A percentile compares a stretch with the other conserved stretches of the same genome.
Conservation (phyloP, 352 stramenopile species). For the Phytophthora hybrid region DNA sequence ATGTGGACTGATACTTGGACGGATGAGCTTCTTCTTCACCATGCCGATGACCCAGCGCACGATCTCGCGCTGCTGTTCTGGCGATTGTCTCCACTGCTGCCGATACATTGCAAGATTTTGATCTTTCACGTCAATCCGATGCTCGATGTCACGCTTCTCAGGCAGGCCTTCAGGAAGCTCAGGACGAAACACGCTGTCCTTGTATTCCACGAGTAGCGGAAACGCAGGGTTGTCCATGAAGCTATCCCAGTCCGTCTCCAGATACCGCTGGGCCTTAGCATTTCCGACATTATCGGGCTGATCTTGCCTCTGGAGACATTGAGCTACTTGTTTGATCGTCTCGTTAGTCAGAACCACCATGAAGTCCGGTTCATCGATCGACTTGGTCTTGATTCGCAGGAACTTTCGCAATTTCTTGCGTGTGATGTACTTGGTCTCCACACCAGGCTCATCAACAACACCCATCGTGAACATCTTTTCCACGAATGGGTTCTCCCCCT, state of each 20-base stretch:
- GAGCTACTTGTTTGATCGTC: not conserved
- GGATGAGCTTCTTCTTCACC: not conserved
- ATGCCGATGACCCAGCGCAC: not conserved
- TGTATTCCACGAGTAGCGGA: not conserved
- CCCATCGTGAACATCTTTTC: not conserved
- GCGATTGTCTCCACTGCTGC: conserved; percentile 22
- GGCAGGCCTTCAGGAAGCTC: conserved; percentile 15
- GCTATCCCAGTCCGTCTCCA: not conserved
- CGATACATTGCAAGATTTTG: conserved; percentile 1
- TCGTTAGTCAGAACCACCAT: not conserved
- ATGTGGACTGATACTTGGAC: not conserved
- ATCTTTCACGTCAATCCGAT: not conserved
- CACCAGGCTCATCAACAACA: conserved; percentile 8
- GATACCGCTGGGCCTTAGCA: not conserved
- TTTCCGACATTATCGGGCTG: not conserved
- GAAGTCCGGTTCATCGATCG: not conserved
- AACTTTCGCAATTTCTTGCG: conserved; percentile 15
- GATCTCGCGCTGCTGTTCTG: conserved; percentile 4
- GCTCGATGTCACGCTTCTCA: conserved; percentile 6
- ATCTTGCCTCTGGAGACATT: too few species aligned
- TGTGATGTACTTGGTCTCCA: conserved; percentile 12
- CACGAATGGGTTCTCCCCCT: too few species aligned
- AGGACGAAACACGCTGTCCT: conserved; percentile 5
- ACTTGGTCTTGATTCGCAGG: conserved; percentile 19
- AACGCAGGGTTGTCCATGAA: not conserved